A percentile compares a stretch with the other conserved stretches of the same genome.
Conservation (phyloP, 2,329 filamentous ascomycete genomes). For the Myriosclerotinia duriaeana region DNA sequence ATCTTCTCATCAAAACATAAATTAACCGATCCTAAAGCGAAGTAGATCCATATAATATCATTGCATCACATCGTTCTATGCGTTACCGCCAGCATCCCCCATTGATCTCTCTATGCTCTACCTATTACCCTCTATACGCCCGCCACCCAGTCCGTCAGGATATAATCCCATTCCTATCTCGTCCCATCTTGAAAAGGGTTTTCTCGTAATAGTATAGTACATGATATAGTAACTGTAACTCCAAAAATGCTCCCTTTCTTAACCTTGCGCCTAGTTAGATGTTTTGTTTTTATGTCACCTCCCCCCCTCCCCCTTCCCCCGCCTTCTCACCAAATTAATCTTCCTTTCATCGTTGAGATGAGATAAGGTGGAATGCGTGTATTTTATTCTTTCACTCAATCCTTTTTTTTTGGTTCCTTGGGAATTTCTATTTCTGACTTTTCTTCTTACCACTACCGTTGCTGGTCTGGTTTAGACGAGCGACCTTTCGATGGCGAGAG, state of each 20-base stretch:
- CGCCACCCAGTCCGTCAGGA: too few relatives aligned
- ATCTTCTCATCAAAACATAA: neutral
- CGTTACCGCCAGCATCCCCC: too few relatives aligned
- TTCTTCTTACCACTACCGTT: neutral
- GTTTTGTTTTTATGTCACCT: neutral
- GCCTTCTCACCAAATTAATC: too few relatives aligned
- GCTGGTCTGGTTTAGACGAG: neutral
- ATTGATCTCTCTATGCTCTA: too few relatives aligned
- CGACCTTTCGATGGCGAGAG: conserved; percentile 15
- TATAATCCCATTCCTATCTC: too few relatives aligned
- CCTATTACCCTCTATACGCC: too few relatives aligned
- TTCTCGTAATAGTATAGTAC: neutral
- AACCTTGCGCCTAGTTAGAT: neutral
- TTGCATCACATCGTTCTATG: too few relatives aligned
- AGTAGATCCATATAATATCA: too few relatives aligned
- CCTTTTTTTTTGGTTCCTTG: neutral
- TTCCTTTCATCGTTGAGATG: neutral
- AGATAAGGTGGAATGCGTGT: neutral
- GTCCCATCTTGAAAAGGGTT: too few relatives aligned
- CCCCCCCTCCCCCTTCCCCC: neutral
- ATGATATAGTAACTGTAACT: neutral
- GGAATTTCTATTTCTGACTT: neutral
- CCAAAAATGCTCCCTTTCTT: too few relatives aligned
- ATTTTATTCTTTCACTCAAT: neutral
- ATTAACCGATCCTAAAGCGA: too few relatives aligned